Conservation (phyloP, 1,284 basidiomycete species). For the Ganoderma meredithae region DNA sequence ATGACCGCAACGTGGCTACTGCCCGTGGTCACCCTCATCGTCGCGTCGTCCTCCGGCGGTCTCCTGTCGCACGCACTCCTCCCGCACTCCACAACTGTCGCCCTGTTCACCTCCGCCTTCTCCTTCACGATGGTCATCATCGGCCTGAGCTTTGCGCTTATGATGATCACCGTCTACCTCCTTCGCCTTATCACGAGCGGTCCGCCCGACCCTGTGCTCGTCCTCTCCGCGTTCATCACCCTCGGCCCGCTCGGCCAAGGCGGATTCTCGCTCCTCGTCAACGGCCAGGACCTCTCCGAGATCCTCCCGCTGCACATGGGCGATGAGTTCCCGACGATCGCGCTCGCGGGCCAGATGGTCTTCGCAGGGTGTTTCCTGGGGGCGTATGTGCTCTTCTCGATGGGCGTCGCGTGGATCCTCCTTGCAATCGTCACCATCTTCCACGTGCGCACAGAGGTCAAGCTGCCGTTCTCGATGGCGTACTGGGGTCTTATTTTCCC, state of each 20-base stretch:
- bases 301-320: constrained; percentile 48
- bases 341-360: constrained; percentile 46
- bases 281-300: constrained; percentile 52
- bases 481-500: constrained; percentile 62
- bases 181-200: constrained; percentile 50
- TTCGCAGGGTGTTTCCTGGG: constrained; percentile 50
- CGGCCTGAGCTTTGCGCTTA: constrained; percentile 55
- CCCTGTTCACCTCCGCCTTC: constrained; percentile 58
- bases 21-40: constrained; percentile 68
- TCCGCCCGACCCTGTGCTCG: constrained; percentile 45
- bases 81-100: constrained; percentile 48
- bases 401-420: constrained; percentile 55
- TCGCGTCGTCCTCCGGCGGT: constrained; percentile 65
- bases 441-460: constrained; percentile 37
- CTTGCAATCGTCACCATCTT: constrained; percentile 46
- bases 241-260: constrained; percentile 51
- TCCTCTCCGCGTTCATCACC: constrained; percentile 60
- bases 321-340: constrained; percentile 41
- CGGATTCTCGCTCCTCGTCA: constrained; percentile 60
- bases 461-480: constrained; percentile 48
- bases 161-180: constrained; percentile 55
- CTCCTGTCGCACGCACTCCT: constrained; percentile 55
- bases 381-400: constrained; percentile 52
- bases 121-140: constrained; percentile 61
- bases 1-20: constrained; percentile 65